Evolutionary conservation across 2,329 filamentous ascomycete genomes (phyloP).

Genomic region (Chalara sp.): DNA sequence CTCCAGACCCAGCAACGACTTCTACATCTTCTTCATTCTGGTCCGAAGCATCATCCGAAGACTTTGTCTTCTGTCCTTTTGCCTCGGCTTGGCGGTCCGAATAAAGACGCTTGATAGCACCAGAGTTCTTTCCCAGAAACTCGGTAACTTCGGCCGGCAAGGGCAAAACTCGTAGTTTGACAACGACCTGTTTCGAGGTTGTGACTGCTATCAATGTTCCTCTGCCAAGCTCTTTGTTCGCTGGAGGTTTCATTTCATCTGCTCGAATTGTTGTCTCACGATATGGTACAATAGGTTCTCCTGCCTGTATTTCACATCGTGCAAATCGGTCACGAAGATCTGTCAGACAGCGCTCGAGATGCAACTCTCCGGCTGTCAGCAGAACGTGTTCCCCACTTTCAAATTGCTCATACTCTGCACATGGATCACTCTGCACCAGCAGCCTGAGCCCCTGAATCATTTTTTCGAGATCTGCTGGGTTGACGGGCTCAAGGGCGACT

Average conservation of each 20-base stretch:
- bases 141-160: constrained; percentile 73
- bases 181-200: constrained; percentile 76
- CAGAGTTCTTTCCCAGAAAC: constrained; percentile 74
- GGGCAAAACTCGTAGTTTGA: constrained; percentile 72
- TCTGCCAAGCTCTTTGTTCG: constrained; percentile 77
- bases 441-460: constrained; percentile 86
- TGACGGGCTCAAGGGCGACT: constrained; percentile 88
- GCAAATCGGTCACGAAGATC: constrained; percentile 91
- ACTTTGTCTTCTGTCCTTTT: constrained; percentile 19
- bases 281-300: constrained; percentile 92
- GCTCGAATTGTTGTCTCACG: constrained; percentile 83
- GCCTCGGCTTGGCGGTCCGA: constrained; percentile 56
- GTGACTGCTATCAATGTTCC: constrained; percentile 72
- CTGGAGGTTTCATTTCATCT: constrained; percentile 86
- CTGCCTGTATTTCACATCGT: constrained; percentile 88
- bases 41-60: constrained; percentile 18
- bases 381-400: constrained; percentile 92
- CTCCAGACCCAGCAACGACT: constrained; percentile 51
- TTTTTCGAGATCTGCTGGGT: constrained; percentile 85
- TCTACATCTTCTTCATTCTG: constrained; percentile 44
- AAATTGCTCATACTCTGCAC: constrained; percentile 91
- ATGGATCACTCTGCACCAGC: constrained; percentile 90
- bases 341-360: constrained; percentile 88
- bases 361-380: constrained; percentile 86
- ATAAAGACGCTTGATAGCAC: constrained; percentile 73